These are phyloP conservation scores for Carallia pectinifolia DNA, from an alignment of 345 rosid species.

Conservation along the genomic window DNA sequence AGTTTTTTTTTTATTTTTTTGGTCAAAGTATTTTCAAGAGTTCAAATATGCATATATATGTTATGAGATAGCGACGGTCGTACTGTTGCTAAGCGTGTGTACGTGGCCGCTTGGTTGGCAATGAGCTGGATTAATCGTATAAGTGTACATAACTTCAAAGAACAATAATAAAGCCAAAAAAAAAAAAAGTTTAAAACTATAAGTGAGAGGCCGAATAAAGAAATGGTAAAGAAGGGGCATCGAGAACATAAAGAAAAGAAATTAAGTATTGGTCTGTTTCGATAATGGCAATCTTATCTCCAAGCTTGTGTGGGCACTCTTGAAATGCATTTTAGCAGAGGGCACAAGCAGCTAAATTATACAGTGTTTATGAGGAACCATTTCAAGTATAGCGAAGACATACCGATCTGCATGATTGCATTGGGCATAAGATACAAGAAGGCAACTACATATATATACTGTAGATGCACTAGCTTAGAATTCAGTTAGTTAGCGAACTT, in stretches of 20 bases:
- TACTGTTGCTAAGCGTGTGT: neutral
- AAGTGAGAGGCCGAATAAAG: neutral
- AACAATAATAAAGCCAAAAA: neutral
- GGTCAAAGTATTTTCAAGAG: constrained; percentile 18
- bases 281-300: constrained; percentile 8
- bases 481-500: neutral
- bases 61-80: constrained; percentile 1
- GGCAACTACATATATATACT: neutral
- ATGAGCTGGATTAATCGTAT: constrained; percentile 12
- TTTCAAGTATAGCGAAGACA: constrained; percentile 3
- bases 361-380: neutral
- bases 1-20: constrained; percentile 9
- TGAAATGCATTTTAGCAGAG: constrained; percentile 30
- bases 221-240: neutral
- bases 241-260: neutral
- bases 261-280: neutral
- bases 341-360: neutral
- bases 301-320: constrained; percentile 32
- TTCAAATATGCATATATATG: constrained; percentile 21
- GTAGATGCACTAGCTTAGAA: no score
- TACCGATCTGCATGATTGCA: neutral
- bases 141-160: neutral
- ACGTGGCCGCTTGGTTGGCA: constrained; percentile 29
- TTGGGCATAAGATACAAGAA: neutral
- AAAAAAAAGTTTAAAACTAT: neutral